Evolutionary conservation across 2,329 filamentous ascomycete species (phyloP).

Genomic region (Trichoderma semiorbis): DNA sequence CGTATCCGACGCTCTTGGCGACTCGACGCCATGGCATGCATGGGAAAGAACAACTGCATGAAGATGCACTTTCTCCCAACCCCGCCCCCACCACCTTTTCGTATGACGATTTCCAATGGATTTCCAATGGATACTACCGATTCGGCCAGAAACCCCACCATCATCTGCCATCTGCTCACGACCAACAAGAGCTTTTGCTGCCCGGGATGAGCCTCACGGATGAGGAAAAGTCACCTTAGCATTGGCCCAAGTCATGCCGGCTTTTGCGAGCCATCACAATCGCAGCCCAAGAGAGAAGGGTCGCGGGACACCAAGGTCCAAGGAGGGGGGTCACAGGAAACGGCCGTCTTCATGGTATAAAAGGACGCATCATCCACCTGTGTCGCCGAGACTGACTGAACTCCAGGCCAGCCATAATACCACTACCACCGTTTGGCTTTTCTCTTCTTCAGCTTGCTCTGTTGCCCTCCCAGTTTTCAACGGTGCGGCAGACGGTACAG

Average conservation of each 20-base stretch:
- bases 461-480: neutral
- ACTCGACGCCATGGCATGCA: neutral
- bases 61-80: constrained; percentile 11
- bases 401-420: neutral
- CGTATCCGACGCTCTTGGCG: neutral
- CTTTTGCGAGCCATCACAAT: constrained; percentile 15
- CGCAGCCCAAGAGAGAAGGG: neutral
- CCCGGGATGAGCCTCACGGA: neutral
- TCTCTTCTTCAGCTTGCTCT: neutral
- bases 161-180: constrained; percentile 14
- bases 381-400: neutral
- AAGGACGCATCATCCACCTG: constrained; percentile 10
- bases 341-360: neutral
- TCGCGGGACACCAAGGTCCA: neutral
- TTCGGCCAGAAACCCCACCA: constrained; percentile 18
- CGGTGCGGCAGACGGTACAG: neutral
- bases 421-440: neutral
- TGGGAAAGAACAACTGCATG: constrained; percentile 2
- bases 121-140: constrained; percentile 16
- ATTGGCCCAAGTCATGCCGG: neutral
- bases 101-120: constrained; percentile 11
- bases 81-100: constrained; percentile 18
- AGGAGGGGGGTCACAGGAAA: neutral
- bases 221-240: constrained; percentile 3
- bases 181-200: constrained; percentile 11